Base-by-base conservation (phyloP, 441 rosid genomes). In the Populus hybrid region DNA sequence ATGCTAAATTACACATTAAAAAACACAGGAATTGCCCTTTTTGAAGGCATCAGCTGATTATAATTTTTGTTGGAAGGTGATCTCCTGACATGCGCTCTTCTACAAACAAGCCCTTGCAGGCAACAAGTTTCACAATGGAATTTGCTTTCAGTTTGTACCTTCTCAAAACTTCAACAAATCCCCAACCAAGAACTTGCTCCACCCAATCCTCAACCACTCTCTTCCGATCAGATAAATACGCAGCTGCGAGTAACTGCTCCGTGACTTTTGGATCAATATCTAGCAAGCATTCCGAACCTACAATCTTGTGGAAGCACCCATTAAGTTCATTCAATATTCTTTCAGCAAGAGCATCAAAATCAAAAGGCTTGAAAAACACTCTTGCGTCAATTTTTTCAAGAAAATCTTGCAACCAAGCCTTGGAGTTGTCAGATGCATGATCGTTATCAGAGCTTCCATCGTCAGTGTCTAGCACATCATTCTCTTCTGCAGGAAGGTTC, bases 401-500 rank as follows among this genome's bases (percentile, higher is more conserved):
- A 81, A 93, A 91, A 23, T 86, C 89, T 6, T 88, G 91, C 83
- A 89, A 83, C 97, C 97, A 93, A 77, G 87, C 82, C 77, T 81
- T 76, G 1, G 92, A 86, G 78, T 77, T 86, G 20, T 14, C 56
- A 14, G 56, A 1, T 73, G 88, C 91, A 0, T 87, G 83, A 71
- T 79, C 69, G 21, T 83, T 67, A 31, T 84, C 89, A 14, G 69
- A 74, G 24, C 83, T 87, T 3, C 59, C 68, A 23, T 74, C 81
- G 18, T 16, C 64, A 8, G 79, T 81, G 72, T 79, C 83, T 67
- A 85, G 92, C 5, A 71, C 79, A 64, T 50, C 7, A 78, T 76
- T 80, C 90, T 84, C 91, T 69, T 88, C 90, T 56, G 88, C 85
- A 0, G 98, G 93, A 77, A 95, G 91, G 81, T 95, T 95, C 76